phyloP scores from a whole-genome alignment of 2,329 filamentous ascomycete genomes.

The Nemania abortiva region DNA sequence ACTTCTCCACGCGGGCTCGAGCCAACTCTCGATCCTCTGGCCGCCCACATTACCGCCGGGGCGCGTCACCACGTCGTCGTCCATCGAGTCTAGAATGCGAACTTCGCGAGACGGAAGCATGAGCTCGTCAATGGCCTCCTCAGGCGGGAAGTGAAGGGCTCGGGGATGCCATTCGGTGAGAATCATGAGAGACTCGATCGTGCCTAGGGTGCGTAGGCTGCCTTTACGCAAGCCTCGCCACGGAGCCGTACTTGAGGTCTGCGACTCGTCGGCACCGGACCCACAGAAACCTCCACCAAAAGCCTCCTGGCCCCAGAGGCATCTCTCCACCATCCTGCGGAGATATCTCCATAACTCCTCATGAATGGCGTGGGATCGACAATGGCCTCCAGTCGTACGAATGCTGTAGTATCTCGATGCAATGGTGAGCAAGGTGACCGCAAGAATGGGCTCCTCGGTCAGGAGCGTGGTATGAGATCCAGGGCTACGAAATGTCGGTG shows the following conservation, averaged over 20 bases:
- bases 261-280: conserved; percentile 72
- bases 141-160: conserved; percentile 91
- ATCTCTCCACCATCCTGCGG: conserved; percentile 92
- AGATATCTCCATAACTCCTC: conserved; percentile 96
- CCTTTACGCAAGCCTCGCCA: conserved; percentile 79
- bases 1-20: conserved; percentile 94
- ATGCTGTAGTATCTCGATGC: conserved; percentile 88
- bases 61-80: conserved; percentile 58
- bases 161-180: conserved; percentile 97
- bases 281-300: conserved; percentile 90
- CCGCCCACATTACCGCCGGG: conserved; percentile 76
- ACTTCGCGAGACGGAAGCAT: conserved; percentile 71
- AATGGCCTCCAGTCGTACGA: conserved; percentile 81
- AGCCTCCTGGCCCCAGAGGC: conserved; percentile 95
- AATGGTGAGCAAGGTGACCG: conserved; percentile 91
- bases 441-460: conserved; percentile 91
- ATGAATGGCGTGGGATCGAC: conserved; percentile 90
- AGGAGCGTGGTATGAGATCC: conserved; percentile 82
- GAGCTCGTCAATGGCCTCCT: conserved; percentile 78
- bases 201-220: conserved; percentile 88
- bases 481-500: conserved; percentile 89
- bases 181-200: conserved; percentile 93
- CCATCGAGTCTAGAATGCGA: conserved; percentile 57
- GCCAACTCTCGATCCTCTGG: conserved; percentile 91
- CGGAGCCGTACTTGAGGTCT: conserved; percentile 76